These are phyloP conservation scores for Solanum lycopersicoides DNA, from an alignment of 257 asterid genomes.

Conservation along the genomic window DNA sequence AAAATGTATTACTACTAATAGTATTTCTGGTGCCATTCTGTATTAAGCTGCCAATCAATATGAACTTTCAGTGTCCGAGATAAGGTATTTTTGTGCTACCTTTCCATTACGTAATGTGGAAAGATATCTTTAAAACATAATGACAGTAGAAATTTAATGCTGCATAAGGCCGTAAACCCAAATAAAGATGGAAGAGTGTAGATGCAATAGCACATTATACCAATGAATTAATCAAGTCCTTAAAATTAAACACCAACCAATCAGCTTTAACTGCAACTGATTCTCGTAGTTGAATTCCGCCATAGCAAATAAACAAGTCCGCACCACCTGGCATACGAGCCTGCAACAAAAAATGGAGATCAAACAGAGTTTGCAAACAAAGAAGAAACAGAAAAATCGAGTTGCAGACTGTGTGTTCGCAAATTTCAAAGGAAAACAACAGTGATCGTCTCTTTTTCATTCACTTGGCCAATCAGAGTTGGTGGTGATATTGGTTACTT, in stretches of 20 bases:
- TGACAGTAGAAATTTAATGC: neutral
- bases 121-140: too few relatives aligned
- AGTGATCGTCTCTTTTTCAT: neutral
- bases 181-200: neutral
- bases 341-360: slow-evolving; percentile 13
- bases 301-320: slow-evolving; percentile 78
- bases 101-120: too few relatives aligned
- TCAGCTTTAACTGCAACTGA: slow-evolving; percentile 80
- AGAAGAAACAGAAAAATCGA: neutral
- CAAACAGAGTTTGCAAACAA: neutral
- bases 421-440: neutral
- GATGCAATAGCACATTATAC: slow-evolving; percentile 10
- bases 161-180: neutral
- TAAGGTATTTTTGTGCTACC: neutral
- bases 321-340: slow-evolving; percentile 93
- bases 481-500: slow-evolving; percentile 1
- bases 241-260: slow-evolving; percentile 79
- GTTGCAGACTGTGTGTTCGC: neutral
- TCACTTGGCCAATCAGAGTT: neutral
- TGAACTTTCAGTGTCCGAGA: neutral
- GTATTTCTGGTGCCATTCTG: neutral
- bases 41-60: too few relatives aligned
- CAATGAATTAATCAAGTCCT: slow-evolving; percentile 59
- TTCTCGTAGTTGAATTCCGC: slow-evolving; percentile 74
- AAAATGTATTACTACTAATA: neutral